Evolutionary conservation across 139 green algal genomes (phyloP).

Genomic region (Chlorella sp.): DNA sequence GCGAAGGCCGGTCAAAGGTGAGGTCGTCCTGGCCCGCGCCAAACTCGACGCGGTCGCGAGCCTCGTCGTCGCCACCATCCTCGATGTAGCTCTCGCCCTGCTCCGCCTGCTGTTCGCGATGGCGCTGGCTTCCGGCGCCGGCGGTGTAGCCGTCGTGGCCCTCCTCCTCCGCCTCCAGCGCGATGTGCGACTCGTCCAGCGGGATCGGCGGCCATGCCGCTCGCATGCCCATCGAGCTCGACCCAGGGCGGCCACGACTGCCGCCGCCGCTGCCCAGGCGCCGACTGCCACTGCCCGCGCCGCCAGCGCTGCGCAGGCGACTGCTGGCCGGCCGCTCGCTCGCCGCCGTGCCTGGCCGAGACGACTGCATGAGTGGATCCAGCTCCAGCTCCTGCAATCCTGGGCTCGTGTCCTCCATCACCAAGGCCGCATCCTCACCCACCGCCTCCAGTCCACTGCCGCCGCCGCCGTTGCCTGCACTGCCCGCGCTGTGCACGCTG

Average conservation of each 20-base stretch:
- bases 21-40: background rate
- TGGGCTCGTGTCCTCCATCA: too few relatives aligned
- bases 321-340: background rate
- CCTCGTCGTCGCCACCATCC: too few relatives aligned
- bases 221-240: background rate
- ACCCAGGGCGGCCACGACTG: background rate
- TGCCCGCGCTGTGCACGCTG: background rate
- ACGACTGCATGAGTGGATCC: background rate
- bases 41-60: background rate
- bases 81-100: background rate
- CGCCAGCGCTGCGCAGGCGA: background rate
- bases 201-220: background rate
- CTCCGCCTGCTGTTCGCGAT: background rate
- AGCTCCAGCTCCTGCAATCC: background rate
- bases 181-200: background rate
- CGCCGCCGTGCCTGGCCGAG: background rate
- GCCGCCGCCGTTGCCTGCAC: background rate
- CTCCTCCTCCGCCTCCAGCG: background rate
- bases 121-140: too few relatives aligned
- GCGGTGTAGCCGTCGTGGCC: background rate
- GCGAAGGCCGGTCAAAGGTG: too few relatives aligned
- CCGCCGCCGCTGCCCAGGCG: constrained; percentile 1
- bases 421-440: too few relatives aligned
- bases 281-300: background rate
- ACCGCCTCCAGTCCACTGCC: too few relatives aligned